Conservation (phyloP, 805 yeast genomes). For the Ogataea trehalophila region DNA sequence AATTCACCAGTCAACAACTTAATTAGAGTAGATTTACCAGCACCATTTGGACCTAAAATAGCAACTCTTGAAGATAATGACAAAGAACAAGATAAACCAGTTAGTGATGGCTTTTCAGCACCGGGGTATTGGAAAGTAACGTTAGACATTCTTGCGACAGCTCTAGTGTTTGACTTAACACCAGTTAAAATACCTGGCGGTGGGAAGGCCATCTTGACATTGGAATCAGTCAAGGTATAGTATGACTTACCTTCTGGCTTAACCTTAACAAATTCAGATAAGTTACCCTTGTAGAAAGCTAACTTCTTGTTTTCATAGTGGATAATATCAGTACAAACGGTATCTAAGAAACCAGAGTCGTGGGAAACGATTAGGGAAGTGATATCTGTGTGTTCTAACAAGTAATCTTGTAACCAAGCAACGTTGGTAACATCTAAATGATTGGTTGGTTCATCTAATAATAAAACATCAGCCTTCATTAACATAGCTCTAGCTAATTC, state of each 20-base stretch:
- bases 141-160: conserved; percentile 67
- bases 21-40: conserved; percentile 95
- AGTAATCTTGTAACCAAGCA: conserved; percentile 88
- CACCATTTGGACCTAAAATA: conserved; percentile 96
- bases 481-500: conserved; percentile 99
- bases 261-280: conserved; percentile 84
- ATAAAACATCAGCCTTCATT: conserved; percentile 91
- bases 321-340: conserved; percentile 93
- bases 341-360: conserved; percentile 94
- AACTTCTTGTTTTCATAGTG: conserved; percentile 94
- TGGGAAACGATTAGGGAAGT: conserved; percentile 96
- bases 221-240: conserved; percentile 87
- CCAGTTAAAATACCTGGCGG: conserved; percentile 98
- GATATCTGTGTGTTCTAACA: conserved; percentile 75
- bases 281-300: conserved; percentile 93
- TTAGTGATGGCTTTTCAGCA: conserved; percentile 74
- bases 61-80: conserved; percentile 97
- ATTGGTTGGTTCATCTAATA: conserved; percentile 97
- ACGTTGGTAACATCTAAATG: conserved; percentile 95
- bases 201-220: conserved; percentile 96
- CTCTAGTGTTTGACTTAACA: conserved; percentile 89
- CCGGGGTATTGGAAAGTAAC: conserved; percentile 92
- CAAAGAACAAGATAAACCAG: conserved; percentile 80
- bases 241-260: conserved; percentile 96
- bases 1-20: conserved; percentile 90